Conservation (phyloP, 768 basidiomycete genomes). For the Russula brevipes region DNA sequence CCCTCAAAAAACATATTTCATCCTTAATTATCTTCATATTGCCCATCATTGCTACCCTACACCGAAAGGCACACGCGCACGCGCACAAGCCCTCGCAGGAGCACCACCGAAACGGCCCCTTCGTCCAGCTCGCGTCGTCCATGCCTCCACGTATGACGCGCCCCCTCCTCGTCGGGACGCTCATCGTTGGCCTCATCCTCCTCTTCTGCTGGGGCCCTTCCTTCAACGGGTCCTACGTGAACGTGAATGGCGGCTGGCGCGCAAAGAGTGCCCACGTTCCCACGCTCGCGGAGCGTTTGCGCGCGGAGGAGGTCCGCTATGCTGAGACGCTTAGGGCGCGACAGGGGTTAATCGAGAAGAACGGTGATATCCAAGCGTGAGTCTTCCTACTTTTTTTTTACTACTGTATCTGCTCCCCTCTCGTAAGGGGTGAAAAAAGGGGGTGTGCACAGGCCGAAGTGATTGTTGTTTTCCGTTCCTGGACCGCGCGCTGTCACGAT, state of each 20-base stretch:
- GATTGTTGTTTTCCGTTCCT: neutral
- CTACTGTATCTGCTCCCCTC: no score
- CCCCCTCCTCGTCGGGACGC: neutral
- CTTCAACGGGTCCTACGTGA: neutral
- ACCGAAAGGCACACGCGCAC: neutral
- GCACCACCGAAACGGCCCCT: neutral
- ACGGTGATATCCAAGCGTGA: constrained; percentile 9
- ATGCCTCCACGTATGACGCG: constrained; percentile 12
- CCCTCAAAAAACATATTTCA: neutral
- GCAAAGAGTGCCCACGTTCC: no score
- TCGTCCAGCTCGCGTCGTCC: neutral
- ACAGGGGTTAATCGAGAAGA: constrained; percentile 3
- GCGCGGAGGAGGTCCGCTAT: constrained; percentile 6
- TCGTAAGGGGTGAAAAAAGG: neutral
- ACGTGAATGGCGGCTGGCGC: neutral
- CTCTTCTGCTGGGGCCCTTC: constrained; percentile 8
- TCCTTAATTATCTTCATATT: neutral
- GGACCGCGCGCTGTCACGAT: neutral
- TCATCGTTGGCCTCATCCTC: neutral
- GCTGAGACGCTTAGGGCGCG: neutral
- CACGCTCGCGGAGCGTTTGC: neutral
- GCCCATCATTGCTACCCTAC: neutral
- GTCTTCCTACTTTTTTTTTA: neutral
- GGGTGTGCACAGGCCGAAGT: neutral
- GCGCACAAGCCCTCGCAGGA: neutral